phyloP scores from a whole-genome alignment of 192 early-diverging fungal genomes.

The Dissophora ornata region DNA sequence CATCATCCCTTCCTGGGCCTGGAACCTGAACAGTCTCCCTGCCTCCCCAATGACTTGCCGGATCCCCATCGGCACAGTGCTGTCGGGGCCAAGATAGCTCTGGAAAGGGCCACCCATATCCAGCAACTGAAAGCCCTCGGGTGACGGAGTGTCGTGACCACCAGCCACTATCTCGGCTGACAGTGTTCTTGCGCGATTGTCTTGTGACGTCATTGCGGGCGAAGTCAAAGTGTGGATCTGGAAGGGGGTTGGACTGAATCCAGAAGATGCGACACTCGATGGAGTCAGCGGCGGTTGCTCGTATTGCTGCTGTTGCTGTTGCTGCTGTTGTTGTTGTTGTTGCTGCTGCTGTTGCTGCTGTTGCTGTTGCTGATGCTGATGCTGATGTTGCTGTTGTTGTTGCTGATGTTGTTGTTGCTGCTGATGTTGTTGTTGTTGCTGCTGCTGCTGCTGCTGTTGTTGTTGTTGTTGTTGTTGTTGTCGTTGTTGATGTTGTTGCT shows the following conservation, averaged over 20 bases:
- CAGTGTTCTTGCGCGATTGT: background rate
- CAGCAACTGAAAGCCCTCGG: slow-evolving; percentile 14
- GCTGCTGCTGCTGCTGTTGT: slow-evolving; percentile 25
- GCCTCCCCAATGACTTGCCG: slow-evolving; percentile 25
- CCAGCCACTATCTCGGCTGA: background rate
- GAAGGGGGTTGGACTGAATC: background rate
- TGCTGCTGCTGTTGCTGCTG: slow-evolving; percentile 30
- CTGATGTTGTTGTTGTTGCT: slow-evolving; percentile 37
- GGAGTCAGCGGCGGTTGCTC: background rate
- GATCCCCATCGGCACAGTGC: slow-evolving; percentile 20
- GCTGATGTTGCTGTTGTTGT: too few relatives aligned
- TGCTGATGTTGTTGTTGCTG: slow-evolving; percentile 24
- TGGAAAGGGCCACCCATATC: slow-evolving; percentile 22
- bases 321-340: slow-evolving; percentile 15
- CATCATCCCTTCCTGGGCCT: slow-evolving; percentile 9
- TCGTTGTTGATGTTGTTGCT: slow-evolving; percentile 36
- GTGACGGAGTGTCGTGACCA: slow-evolving; percentile 24
- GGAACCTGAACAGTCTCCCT: slow-evolving; percentile 29
- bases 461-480: slow-evolving; percentile 25
- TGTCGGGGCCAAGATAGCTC: slow-evolving; percentile 21
- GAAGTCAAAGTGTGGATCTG: background rate
- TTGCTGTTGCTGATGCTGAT: slow-evolving; percentile 40
- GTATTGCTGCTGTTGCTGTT: slow-evolving; percentile 8
- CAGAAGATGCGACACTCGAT: background rate
- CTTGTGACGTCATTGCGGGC: background rate